Conservation (phyloP, 495 filamentous ascomycete genomes). For the Chaetomidium leptoderma region DNA sequence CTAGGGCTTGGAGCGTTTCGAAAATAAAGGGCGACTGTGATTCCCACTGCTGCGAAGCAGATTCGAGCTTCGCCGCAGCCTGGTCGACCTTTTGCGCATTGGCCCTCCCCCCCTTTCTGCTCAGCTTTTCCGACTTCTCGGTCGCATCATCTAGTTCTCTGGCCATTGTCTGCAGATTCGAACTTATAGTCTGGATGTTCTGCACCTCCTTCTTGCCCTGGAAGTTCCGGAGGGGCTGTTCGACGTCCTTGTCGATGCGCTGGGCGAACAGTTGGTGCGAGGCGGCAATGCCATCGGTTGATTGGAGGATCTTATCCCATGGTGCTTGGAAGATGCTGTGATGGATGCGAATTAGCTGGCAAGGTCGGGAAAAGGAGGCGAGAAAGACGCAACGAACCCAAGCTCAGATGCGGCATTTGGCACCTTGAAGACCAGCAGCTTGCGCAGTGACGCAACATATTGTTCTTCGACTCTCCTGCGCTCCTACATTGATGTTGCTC, state of each 20-base stretch:
- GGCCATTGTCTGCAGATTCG: conserved; percentile 73
- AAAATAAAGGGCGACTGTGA: conserved; percentile 94
- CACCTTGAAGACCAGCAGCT: conserved; percentile 68
- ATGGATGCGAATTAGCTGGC: conserved; percentile 17
- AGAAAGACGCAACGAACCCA: conserved; percentile 57
- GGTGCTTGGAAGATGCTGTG: conserved; percentile 81
- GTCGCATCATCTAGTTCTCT: conserved; percentile 80
- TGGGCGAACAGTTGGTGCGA: conserved; percentile 80
- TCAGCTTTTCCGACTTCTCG: conserved; percentile 83
- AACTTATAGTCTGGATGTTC: conserved; percentile 75
- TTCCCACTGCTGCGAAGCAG: conserved; percentile 81
- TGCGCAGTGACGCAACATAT: conserved; percentile 80
- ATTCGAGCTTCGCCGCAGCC: conserved; percentile 69
- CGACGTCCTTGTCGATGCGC: conserved; percentile 87
- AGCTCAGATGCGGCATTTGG: conserved; percentile 70
- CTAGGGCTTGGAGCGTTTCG: conserved; percentile 85
- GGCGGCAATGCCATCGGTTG: conserved; percentile 72
- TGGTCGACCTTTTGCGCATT: conserved; percentile 74
- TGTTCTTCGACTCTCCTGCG: conserved; percentile 86
- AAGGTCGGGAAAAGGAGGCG: conserved; percentile 14
- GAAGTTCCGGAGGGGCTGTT: conserved; percentile 70
- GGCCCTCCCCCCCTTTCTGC: conserved; percentile 72
- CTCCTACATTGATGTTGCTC: conserved; percentile 63
- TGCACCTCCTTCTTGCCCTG: conserved; percentile 75
- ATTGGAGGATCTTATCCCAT: conserved; percentile 85